Percentiles rank a stretch among this genome's conserved stretches.
Evolutionary conservation across 2,329 filamentous ascomycete genomes (phyloP).

Genomic region (Aspergillus carbonarius): DNA sequence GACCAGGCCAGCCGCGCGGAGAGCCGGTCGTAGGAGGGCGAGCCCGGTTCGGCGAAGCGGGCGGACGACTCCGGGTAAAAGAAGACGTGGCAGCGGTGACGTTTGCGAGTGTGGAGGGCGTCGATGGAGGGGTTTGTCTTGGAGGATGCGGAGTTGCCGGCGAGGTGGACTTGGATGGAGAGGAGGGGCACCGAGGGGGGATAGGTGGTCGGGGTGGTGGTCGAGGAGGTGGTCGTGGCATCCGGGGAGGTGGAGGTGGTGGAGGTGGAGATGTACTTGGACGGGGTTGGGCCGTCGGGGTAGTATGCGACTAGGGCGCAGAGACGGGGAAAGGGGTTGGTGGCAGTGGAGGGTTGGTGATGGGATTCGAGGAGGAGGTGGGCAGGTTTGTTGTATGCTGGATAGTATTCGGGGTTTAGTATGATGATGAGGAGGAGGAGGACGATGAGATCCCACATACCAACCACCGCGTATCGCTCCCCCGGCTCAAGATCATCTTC

Average conservation of each 20-base stretch:
- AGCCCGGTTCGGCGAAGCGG: constrained; percentile 67
- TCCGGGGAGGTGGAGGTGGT: constrained; percentile 26
- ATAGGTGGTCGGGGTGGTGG: constrained; percentile 16
- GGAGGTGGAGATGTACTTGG: background rate
- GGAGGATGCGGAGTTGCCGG: constrained; percentile 43
- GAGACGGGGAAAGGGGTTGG: constrained; percentile 57
- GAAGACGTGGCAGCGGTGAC: constrained; percentile 42
- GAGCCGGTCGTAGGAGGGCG: constrained; percentile 62
- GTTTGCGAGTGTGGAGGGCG: constrained; percentile 28
- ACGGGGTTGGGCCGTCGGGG: constrained; percentile 25
- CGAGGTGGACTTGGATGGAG: constrained; percentile 58
- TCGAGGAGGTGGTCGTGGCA: constrained; percentile 30
- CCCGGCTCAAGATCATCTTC: constrained; percentile 54
- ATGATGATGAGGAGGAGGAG: background rate
- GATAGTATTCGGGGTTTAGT: constrained; percentile 23
- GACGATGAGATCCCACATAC: constrained; percentile 44
- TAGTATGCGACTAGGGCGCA: constrained; percentile 62
- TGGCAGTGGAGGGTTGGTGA: constrained; percentile 43
- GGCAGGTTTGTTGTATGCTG: constrained; percentile 61
- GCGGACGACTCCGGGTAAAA: constrained; percentile 55
- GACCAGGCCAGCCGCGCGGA: constrained; percentile 65
- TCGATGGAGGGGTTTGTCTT: constrained; percentile 25
- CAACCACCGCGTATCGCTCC: constrained; percentile 61
- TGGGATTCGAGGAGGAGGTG: constrained; percentile 52
- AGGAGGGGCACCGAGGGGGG: constrained; percentile 24